Evolutionary conservation across 345 rosid genomes (phyloP), one percentile per base, ranked within the genome.

Genomic region (Geranium rotundifolium): DNA sequence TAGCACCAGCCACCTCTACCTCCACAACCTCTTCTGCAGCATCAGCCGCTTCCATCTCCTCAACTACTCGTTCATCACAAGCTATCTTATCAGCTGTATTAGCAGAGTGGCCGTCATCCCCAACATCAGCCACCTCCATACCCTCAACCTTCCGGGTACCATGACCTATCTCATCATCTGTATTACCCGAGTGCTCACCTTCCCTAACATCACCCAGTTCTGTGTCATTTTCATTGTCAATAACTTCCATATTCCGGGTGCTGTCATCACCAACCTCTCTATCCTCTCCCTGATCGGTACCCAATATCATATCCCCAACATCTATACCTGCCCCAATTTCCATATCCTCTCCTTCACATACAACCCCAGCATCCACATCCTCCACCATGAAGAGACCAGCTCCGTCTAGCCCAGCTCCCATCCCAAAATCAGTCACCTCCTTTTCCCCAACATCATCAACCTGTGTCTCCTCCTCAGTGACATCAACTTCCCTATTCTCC

Each of bases 11-110:
- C 19, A 50, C 70, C 41, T 41, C 71, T 34, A 14, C 37, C 69
- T 67, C 69, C 60, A n/a, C 65, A 17, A 17, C 54, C 68, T 62
- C 74, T 29, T 18, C 71, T 23, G 2, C 64, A 6, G 29, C 60
- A 67, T 60, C 64, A 46, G 55, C 71, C 59, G 66, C 76, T 19
- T 46, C 57, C 18, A 29, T 72, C 54, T 66, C 78, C 31, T 54
- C 76, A 61, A 58, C 69, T 16, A 54, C 41, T 19, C 12, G 18
- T 19, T 55, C 27, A 9, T 23, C 46, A 23, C 27, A 2, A 23
- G 27, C 27, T 23, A 34, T 34, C 41, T 34, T 8, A 34, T 34
- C 41, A 34, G 10, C 41, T 34, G 27, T 23, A 23, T 23, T 23
- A 23, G 27, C 27, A 23, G 27, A 23, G 27, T 23, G 27, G 27